Base-by-base conservation (phyloP, 257 asterid species). In the Striga asiatica region DNA sequence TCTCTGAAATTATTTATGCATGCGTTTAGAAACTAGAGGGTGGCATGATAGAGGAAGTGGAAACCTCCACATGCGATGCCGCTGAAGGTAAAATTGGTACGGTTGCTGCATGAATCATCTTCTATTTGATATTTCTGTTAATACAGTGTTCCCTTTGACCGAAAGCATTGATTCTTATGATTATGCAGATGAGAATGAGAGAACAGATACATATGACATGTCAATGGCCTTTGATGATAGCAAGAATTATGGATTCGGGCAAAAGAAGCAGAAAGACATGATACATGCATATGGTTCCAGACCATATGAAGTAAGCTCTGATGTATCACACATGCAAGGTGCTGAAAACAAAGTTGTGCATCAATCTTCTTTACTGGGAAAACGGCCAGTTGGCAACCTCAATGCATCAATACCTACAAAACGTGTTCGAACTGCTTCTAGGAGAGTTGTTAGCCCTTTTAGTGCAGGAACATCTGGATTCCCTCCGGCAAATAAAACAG, bases 381-480 rank as follows among this genome's bases (percentile, higher is more conserved):
- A 85, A 65, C 78, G 92, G 58, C 95, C 92, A 34, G 83, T 83
- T 37, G 64, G 76, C 75, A 83, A 74, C 75, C 89, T 85, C 66
- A 81, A 82, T 74, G 95, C 73, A 41, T 85, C 94, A 41, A 72
- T 88, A 61, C 97, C 93, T 19, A 88, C 93, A 70, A 93, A 93
- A 72, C 97, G 99, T 63, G 76, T 88, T 62, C 80, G 99, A 47
- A 85, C 99, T 66, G 80, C 82, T 74, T 76, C 84, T 58, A 79
- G 97, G 78, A 83, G 94, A 78, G 75, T 89, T 72, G 58, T 63
- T 58, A 81, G 83, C 78, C 95, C 97, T 27, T 92, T 77, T 57
- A 67, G 71, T 70, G 91, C 82, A 22, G 95, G 94, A 64, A 64
- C 83, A 55, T 77, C 93, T 69, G 94, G 78, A 56, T 75, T 73